Percentiles rank a stretch among this genome's conserved stretches.
Evolutionary conservation across 1,139 yeast genomes (phyloP).

Genomic region (Kodamaea ohmeri): DNA sequence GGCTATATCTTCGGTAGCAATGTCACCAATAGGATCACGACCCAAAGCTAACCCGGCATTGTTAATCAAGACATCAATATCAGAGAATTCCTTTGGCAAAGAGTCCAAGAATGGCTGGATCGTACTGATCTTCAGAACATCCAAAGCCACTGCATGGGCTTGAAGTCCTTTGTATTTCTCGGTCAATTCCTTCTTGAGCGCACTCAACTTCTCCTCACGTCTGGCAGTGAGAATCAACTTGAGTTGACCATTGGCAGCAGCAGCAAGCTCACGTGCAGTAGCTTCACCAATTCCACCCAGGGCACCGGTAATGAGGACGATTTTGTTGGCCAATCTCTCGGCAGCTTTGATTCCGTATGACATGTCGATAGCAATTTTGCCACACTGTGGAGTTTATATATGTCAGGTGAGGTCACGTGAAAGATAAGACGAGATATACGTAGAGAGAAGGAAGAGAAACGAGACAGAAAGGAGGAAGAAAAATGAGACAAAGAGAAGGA

Average conservation of each 20-base stretch:
- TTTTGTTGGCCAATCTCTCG: conserved; percentile 59
- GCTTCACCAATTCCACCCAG: conserved; percentile 61
- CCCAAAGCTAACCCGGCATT: conserved; percentile 48
- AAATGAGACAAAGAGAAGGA: too few relatives aligned
- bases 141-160: conserved; percentile 29
- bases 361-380: conserved; percentile 30
- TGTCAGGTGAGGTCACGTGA: too few relatives aligned
- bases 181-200: conserved; percentile 27
- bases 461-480: too few relatives aligned
- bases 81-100: conserved; percentile 36
- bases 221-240: conserved; percentile 43
- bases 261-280: conserved; percentile 40
- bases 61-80: conserved; percentile 40
- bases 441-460: too few relatives aligned
- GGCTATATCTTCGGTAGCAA: conserved; percentile 31
- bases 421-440: too few relatives aligned
- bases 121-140: conserved; percentile 36
- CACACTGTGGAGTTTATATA: conserved; percentile 3
- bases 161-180: conserved; percentile 25
- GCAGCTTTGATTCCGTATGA: conserved; percentile 55
- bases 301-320: conserved; percentile 70
- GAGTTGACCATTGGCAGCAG: conserved; percentile 37
- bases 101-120: conserved; percentile 31
- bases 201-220: conserved; percentile 37
- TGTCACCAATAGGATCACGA: conserved; percentile 35